Conservation (phyloP, 176 grass and related monocot species). For the Aegilops umbellulata region DNA sequence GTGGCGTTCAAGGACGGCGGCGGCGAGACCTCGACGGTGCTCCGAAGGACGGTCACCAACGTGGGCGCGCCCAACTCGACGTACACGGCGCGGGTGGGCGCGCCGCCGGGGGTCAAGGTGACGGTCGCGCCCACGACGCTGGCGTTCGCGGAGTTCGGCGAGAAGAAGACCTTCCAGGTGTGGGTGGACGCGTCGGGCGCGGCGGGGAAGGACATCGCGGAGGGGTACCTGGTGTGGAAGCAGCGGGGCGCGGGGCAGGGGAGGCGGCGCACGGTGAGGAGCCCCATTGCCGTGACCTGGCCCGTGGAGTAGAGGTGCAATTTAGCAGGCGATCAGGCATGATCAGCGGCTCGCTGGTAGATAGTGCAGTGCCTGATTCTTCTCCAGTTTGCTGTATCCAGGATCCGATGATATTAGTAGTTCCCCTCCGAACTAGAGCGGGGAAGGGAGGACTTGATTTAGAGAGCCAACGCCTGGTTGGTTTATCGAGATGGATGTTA, state of each 20-base stretch:
- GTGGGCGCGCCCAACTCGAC: conserved; percentile 60
- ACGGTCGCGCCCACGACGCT: conserved; percentile 53
- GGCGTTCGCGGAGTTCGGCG: conserved; percentile 52
- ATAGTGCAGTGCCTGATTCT: not conserved
- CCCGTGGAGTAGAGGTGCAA: conserved; percentile 19
- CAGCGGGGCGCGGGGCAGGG: conserved; percentile 29
- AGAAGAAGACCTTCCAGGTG: conserved; percentile 58
- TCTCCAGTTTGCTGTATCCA: not conserved
- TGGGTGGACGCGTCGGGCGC: conserved; percentile 33
- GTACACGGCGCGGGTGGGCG: conserved; percentile 47
- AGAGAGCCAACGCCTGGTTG: too few relatives aligned
- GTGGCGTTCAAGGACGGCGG: conserved; percentile 45
- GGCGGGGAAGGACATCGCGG: conserved; percentile 15
- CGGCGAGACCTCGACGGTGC: conserved; percentile 20
- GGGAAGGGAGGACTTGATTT: too few relatives aligned
- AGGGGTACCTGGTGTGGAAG: conserved; percentile 73
- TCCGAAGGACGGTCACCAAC: conserved; percentile 62
- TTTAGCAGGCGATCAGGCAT: not conserved
- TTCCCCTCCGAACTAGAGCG: not conserved
- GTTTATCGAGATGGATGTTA: too few relatives aligned
- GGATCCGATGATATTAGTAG: not conserved
- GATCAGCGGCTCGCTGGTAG: not conserved
- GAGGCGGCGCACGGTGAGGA: conserved; percentile 76
- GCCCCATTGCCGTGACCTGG: conserved; percentile 77
- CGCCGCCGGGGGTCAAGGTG: conserved; percentile 44